A percentile compares a stretch with the other conserved stretches of the same genome.
These are phyloP conservation scores for Aspergillus ustus DNA, from an alignment of 2,329 filamentous ascomycete species.

Conservation along the genomic window DNA sequence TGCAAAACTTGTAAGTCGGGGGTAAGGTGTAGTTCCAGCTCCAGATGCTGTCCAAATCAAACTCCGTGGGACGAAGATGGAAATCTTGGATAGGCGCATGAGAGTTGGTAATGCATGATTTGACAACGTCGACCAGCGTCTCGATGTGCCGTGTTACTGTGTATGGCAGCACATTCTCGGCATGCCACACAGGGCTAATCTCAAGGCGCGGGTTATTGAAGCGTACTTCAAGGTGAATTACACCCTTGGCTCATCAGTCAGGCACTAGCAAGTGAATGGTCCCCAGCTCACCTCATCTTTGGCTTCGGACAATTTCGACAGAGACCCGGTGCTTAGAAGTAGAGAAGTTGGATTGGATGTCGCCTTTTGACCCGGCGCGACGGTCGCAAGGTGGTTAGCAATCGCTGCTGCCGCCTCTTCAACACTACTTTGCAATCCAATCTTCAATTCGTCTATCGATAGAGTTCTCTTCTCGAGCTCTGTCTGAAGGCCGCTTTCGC, in stretches of 20 bases:
- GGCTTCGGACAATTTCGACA: constrained; percentile 24
- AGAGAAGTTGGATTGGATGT: constrained; percentile 17
- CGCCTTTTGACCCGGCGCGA: neutral
- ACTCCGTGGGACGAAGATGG: constrained; percentile 34
- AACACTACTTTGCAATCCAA: constrained; percentile 38
- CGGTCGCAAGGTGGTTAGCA: constrained; percentile 27
- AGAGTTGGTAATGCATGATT: constrained; percentile 37
- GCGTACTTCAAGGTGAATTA: constrained; percentile 39
- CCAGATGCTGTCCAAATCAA: constrained; percentile 55
- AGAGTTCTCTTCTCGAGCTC: constrained; percentile 27
- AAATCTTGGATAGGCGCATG: constrained; percentile 36
- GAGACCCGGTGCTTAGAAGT: constrained; percentile 30
- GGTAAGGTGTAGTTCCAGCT: constrained; percentile 53
- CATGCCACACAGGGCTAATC: constrained; percentile 49
- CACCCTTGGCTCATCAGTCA: constrained; percentile 28
- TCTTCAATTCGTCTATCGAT: constrained; percentile 39
- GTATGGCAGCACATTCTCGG: constrained; percentile 47
- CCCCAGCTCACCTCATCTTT: constrained; percentile 29
- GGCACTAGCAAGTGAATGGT: neutral
- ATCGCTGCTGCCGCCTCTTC: constrained; percentile 34
- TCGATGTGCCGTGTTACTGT: constrained; percentile 51
- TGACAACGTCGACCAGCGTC: constrained; percentile 48
- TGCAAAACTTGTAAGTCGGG: constrained; percentile 49
- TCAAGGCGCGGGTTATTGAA: constrained; percentile 35
- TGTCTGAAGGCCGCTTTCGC: constrained; percentile 19